phyloP scores from a whole-genome alignment of 257 asterid genomes.

The Fraxinus americana region DNA sequence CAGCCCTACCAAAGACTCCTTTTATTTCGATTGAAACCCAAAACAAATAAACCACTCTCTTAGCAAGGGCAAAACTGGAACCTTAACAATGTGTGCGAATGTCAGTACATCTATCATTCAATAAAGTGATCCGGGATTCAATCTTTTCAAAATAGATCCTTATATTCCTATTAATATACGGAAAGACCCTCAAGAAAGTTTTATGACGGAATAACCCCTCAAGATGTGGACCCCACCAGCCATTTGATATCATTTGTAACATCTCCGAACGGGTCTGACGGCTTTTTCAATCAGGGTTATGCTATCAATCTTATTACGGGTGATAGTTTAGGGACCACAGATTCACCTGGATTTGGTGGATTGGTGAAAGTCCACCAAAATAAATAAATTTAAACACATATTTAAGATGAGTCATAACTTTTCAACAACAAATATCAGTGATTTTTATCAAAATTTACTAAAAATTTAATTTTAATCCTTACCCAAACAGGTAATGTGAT shows the following conservation, averaged over 20 bases:
- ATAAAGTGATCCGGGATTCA: slow-evolving; percentile 10
- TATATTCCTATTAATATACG: background rate
- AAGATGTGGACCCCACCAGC: background rate
- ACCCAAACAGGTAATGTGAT: too few relatives aligned
- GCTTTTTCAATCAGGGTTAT: too few relatives aligned
- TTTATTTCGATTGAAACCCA: too few relatives aligned
- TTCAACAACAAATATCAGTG: too few relatives aligned
- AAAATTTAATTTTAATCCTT: too few relatives aligned
- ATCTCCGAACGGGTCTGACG: background rate
- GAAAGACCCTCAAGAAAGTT: background rate
- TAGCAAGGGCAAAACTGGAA: background rate
- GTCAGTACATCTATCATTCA: background rate
- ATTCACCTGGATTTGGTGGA: too few relatives aligned
- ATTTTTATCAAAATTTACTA: background rate
- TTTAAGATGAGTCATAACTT: too few relatives aligned
- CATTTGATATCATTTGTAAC: background rate
- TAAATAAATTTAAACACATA: too few relatives aligned
- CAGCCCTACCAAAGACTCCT: too few relatives aligned
- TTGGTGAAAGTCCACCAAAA: too few relatives aligned
- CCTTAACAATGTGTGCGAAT: background rate
- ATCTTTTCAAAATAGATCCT: background rate
- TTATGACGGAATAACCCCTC: slow-evolving; percentile 1
- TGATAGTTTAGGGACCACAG: too few relatives aligned
- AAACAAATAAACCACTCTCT: background rate
- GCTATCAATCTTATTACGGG: too few relatives aligned